A percentile compares a stretch with the other conserved stretches of the same genome.
Evolutionary conservation across 371 early-diverging fungal species (phyloP).

Genomic region (Gilbertella persicaria): DNA sequence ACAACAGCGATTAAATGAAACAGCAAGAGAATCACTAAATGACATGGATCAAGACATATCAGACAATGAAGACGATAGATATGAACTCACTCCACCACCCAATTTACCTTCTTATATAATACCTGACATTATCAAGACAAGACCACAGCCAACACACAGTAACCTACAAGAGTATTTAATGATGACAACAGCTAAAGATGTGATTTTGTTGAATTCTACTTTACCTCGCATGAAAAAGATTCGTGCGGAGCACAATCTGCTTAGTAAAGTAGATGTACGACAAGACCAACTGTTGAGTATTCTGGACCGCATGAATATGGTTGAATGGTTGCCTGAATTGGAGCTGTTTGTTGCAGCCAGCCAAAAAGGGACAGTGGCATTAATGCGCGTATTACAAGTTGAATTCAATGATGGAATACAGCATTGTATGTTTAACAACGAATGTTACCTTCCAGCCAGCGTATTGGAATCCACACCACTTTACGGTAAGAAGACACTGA

Average conservation of each 20-base stretch:
- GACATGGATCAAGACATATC: no score
- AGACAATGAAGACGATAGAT: no score
- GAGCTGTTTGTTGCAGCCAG: slow-evolving; percentile 42
- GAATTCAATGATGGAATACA: slow-evolving; percentile 33
- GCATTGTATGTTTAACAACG: slow-evolving; percentile 41
- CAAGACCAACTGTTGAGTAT: slow-evolving; percentile 27
- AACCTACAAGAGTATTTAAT: slow-evolving; percentile 31
- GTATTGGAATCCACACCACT: slow-evolving; percentile 36
- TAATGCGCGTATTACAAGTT: slow-evolving; percentile 39
- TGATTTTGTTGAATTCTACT: slow-evolving; percentile 25
- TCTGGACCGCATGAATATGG: slow-evolving; percentile 44
- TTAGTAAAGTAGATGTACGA: slow-evolving; percentile 43
- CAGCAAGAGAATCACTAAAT: no score
- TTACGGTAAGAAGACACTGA: slow-evolving; percentile 30
- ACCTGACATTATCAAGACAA: slow-evolving; percentile 3
- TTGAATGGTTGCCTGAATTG: slow-evolving; percentile 49
- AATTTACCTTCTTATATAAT: slow-evolving; percentile 10
- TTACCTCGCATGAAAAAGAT: slow-evolving; percentile 27
- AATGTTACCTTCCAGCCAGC: slow-evolving; percentile 35
- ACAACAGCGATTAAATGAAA: no score
- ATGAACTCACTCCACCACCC: no score
- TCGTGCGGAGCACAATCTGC: slow-evolving; percentile 27
- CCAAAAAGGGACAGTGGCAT: slow-evolving; percentile 49
- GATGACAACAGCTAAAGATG: slow-evolving; percentile 37
- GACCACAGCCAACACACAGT: not conserved